Evolutionary conservation across 345 rosid species (phyloP), one percentile per base, ranked within the genome.

Genomic region (Aethionema arabicum): DNA sequence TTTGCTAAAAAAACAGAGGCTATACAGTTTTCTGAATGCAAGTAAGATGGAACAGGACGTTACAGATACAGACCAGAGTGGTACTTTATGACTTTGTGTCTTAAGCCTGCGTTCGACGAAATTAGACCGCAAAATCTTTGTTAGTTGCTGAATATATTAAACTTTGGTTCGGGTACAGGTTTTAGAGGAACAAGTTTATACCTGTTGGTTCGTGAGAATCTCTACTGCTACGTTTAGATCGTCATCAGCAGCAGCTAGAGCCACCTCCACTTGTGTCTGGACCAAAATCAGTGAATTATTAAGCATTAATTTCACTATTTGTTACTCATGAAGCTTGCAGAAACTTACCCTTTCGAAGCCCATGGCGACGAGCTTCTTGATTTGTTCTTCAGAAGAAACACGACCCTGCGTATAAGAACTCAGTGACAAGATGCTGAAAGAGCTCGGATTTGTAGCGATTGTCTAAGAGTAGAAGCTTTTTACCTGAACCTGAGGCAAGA

Each of bases 251-350:
- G 97, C 99, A 41, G 99, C 96, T 9, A 93, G 60, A 3, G 95
- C 99, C 36, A 93, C 97, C 75, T 93, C 97, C 43, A 90, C 96
- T 65, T 90, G 97, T 38, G 90, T 93, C 99, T 93, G 88, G 57
- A 81, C 59, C 45, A 61, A 67, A 59, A 2, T 37, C 42, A 33
- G 5, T 58, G 10, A 65, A 65, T 8, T 16, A 16, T 46, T 14
- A 35, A 5, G 13, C 2, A 16, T n/a, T 2, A 11, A 8, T 30
- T 57, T 35, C 32, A 16, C 42, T 36, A 41, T 12, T 30, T 47
- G 50, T 56, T 51, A 63, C 0, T 21, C 27, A 21, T 21, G 27
- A 1, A 21, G 27, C 27, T 21, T 21, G 27, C 27, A 21, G 69
- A 74, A 59, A 57, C 36, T 1, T 78, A 90, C 97, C 97, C 81